Conservation (phyloP, 257 asterid genomes). For the Dorcoceras hygrometricum region DNA sequence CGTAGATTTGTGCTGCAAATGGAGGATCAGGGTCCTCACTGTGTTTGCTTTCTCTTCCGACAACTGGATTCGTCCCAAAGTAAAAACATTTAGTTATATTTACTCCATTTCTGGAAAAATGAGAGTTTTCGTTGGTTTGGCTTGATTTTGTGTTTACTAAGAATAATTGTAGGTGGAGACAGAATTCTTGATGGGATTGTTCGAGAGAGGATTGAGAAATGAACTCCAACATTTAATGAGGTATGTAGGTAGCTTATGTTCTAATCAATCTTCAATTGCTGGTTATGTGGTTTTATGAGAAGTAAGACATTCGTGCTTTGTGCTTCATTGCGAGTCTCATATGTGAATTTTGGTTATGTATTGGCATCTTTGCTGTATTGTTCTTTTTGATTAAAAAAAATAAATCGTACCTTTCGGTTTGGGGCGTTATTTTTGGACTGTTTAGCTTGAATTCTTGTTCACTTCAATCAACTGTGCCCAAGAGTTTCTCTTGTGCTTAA, state of each 20-base stretch:
- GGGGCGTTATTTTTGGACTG: not conserved
- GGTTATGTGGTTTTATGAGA: too few relatives aligned
- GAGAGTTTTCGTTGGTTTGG: not conserved
- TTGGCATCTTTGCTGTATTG: not conserved
- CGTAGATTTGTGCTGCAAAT: slow-evolving; percentile 45
- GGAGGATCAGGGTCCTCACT: slow-evolving; percentile 56
- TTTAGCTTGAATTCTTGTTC: not conserved
- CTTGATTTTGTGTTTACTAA: slow-evolving; percentile 8
- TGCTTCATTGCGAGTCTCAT: not conserved
- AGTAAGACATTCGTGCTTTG: not conserved
- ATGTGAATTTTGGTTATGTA: not conserved
- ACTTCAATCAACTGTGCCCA: not conserved
- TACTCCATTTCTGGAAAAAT: not conserved
- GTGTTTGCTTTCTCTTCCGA: slow-evolving; percentile 65
- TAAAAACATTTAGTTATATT: too few relatives aligned
- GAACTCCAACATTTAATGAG: slow-evolving; percentile 32
- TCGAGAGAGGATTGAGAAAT: slow-evolving; percentile 33
- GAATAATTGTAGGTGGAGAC: slow-evolving; percentile 31
- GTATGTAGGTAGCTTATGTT: too few relatives aligned
- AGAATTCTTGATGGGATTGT: slow-evolving; percentile 38
- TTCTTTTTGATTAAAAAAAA: not conserved
- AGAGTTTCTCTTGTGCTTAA: not conserved
- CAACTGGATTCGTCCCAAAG: slow-evolving; percentile 69
- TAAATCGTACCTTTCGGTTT: not conserved
- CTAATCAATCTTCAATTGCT: too few relatives aligned